Evolutionary conservation across 352 stramenopile genomes (phyloP).

Genomic region (Globisporangium spiculum): DNA sequence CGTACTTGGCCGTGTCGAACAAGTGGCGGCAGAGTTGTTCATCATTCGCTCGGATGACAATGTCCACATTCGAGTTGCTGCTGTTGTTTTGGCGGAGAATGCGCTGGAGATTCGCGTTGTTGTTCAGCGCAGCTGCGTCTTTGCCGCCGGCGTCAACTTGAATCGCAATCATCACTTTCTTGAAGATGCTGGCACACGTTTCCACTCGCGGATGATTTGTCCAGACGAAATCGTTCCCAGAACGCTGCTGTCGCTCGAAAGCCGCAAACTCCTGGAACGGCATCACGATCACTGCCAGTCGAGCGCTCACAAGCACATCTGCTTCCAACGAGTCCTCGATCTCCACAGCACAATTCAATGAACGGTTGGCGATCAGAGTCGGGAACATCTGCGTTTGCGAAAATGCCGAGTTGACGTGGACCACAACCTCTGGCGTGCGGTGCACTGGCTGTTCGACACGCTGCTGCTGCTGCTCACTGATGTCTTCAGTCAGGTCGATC

Average conservation of each 20-base stretch:
- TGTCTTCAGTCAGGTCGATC: slow-evolving; percentile 2
- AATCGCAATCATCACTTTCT: slow-evolving; percentile 48
- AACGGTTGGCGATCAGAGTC: slow-evolving; percentile 20
- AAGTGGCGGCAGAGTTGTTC: slow-evolving; percentile 15
- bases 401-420: slow-evolving; percentile 35
- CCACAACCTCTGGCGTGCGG: slow-evolving; percentile 6
- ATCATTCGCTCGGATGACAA: slow-evolving; percentile 11
- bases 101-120: slow-evolving; percentile 17
- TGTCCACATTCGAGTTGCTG: slow-evolving; percentile 26
- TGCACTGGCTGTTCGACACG: not conserved
- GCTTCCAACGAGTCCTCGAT: slow-evolving; percentile 46
- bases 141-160: not conserved
- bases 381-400: slow-evolving; percentile 25
- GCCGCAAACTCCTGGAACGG: slow-evolving; percentile 22
- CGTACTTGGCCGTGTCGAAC: slow-evolving; percentile 15
- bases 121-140: slow-evolving; percentile 1
- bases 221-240: slow-evolving; percentile 23
- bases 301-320: slow-evolving; percentile 43
- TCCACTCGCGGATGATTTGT: slow-evolving; percentile 28
- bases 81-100: slow-evolving; percentile 21
- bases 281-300: slow-evolving; percentile 27
- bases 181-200: slow-evolving; percentile 40
- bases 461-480: not conserved
- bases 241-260: slow-evolving; percentile 20
- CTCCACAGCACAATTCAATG: slow-evolving; percentile 21